Evolutionary conservation across 2,329 filamentous ascomycete species (phyloP).

Genomic region (Colletotrichum tamarilloi): DNA sequence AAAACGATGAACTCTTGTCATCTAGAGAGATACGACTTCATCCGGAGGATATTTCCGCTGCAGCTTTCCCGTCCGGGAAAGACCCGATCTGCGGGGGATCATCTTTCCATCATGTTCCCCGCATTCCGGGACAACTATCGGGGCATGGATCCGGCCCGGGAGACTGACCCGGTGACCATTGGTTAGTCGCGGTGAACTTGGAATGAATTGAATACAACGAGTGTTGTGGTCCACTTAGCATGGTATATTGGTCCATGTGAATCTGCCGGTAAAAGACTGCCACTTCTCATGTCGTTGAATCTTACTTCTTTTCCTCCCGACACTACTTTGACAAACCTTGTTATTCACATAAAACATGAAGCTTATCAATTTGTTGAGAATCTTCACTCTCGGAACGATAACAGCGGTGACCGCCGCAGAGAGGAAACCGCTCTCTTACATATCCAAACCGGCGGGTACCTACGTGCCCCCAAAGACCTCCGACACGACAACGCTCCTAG

Average conservation of each 20-base stretch:
- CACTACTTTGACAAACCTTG: background rate
- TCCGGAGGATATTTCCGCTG: background rate
- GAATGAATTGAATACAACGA: background rate
- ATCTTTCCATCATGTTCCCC: background rate
- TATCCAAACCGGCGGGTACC: background rate
- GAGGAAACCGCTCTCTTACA: conserved; percentile 5
- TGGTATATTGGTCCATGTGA: background rate
- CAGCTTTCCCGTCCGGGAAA: background rate
- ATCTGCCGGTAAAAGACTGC: background rate
- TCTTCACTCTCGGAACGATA: background rate
- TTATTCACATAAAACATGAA: background rate
- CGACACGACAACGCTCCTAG: background rate
- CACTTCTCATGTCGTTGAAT: background rate
- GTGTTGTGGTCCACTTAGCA: background rate
- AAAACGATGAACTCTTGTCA: background rate
- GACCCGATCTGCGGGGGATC: conserved; percentile 8
- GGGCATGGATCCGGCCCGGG: background rate
- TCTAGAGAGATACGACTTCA: background rate
- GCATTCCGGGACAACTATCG: conserved; percentile 14
- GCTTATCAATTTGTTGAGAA: background rate
- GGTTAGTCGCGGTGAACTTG: background rate
- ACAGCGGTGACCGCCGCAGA: background rate
- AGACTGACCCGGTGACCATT: background rate
- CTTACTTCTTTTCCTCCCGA: background rate
- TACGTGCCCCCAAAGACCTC: background rate